phyloP scores from a whole-genome alignment of 73 alveolate genomes.

The Uronychia setigera region DNA sequence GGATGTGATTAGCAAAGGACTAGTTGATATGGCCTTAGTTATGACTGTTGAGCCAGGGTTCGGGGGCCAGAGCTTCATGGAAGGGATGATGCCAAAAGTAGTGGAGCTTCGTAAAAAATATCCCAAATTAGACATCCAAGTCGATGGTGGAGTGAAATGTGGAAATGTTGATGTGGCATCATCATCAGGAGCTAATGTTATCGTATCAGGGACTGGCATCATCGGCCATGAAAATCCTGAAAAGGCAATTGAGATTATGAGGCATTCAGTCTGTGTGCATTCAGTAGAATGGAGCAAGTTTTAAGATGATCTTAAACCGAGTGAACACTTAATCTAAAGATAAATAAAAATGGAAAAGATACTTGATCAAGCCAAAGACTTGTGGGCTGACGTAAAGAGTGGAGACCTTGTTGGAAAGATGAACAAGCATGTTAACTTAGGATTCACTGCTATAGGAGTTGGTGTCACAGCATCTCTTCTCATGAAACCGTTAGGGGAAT shows the following conservation, averaged over 20 bases:
- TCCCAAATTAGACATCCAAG: slow-evolving; percentile 65
- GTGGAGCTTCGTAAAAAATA: slow-evolving; percentile 30
- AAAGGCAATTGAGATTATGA: slow-evolving; percentile 50
- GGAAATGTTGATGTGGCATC: slow-evolving; percentile 60
- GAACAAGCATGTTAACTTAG: background rate
- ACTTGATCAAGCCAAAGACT: no score
- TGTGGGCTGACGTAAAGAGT: no score
- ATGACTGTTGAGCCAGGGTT: slow-evolving; percentile 83
- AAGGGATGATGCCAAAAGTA: slow-evolving; percentile 58
- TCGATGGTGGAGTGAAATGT: slow-evolving; percentile 76
- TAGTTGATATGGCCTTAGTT: slow-evolving; percentile 63
- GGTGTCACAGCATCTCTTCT: background rate
- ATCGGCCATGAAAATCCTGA: slow-evolving; percentile 40
- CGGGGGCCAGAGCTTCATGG: slow-evolving; percentile 81
- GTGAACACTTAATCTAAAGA: no score
- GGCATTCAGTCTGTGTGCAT: slow-evolving; percentile 14
- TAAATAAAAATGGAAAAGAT: no score
- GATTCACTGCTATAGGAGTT: background rate
- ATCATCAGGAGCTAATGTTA: slow-evolving; percentile 76
- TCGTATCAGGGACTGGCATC: slow-evolving; percentile 77
- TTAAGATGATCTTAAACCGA: no score
- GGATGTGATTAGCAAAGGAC: slow-evolving; percentile 41
- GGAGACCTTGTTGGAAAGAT: background rate
- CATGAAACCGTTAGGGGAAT: background rate
- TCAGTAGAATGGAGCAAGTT: background rate